These are phyloP conservation scores for Annulohypoxylon truncatum DNA, from an alignment of 2,329 filamentous ascomycete species.

Conservation along the genomic window DNA sequence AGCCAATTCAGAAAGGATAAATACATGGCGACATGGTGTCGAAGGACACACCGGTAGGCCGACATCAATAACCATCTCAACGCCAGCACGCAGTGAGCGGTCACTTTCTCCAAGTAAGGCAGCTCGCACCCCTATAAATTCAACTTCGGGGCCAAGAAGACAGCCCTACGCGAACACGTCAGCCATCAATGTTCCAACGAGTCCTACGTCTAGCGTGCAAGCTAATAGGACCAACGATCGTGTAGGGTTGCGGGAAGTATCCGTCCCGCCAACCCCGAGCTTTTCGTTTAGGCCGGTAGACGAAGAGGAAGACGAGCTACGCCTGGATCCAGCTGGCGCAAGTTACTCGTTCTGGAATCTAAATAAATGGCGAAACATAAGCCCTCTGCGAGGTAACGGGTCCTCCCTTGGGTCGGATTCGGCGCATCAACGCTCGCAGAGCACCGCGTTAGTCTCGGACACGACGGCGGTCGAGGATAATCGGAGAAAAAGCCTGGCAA, in stretches of 20 bases:
- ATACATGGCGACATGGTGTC: constrained; percentile 84
- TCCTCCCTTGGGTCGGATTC: constrained; percentile 8
- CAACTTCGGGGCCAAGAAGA: constrained; percentile 60
- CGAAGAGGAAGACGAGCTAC: constrained; percentile 55
- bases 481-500: constrained; percentile 40
- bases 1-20: constrained; percentile 76
- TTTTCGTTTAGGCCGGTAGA: constrained; percentile 61
- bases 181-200: constrained; percentile 48
- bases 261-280: constrained; percentile 64
- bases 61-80: constrained; percentile 51
- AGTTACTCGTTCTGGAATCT: constrained; percentile 69
- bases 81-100: constrained; percentile 61
- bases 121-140: constrained; percentile 54
- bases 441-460: constrained; percentile 28
- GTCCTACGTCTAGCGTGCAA: constrained; percentile 55
- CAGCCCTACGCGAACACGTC: constrained; percentile 55
- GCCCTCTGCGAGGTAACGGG: constrained; percentile 26
- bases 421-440: constrained; percentile 32
- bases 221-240: constrained; percentile 39
- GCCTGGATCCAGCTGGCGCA: constrained; percentile 54
- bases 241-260: constrained; percentile 36
- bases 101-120: constrained; percentile 66
- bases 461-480: constrained; percentile 15
- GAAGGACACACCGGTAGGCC: constrained; percentile 52
- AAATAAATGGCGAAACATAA: constrained; percentile 62